These are phyloP conservation scores for Peribolospora kevripleyi DNA, from an alignment of 768 basidiomycete species.

Conservation along the genomic window DNA sequence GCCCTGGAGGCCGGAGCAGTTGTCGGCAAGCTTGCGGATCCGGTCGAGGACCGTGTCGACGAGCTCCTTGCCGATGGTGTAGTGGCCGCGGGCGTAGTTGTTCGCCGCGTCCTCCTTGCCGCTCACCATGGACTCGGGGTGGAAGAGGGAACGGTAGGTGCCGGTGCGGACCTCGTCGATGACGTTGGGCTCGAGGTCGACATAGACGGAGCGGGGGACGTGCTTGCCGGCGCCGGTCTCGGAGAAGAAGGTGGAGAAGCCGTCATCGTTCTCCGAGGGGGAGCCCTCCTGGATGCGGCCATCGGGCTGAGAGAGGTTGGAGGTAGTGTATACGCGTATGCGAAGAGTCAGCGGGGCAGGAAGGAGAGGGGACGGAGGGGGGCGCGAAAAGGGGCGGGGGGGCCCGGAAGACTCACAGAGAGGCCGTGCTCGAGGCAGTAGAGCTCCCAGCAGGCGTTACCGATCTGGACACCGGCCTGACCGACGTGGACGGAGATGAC, in stretches of 20 bases:
- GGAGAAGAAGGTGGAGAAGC: conserved; percentile 98
- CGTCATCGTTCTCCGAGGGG: conserved; percentile 50
- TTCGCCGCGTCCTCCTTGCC: conserved; percentile 99
- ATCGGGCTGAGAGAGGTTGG: conserved; percentile 42
- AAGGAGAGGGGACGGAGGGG: not conserved
- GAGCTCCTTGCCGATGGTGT: conserved; percentile 94
- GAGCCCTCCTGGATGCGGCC: conserved; percentile 46
- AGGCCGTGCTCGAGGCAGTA: conserved; percentile 98
- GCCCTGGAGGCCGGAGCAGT: conserved; percentile 92
- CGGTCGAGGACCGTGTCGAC: conserved; percentile 95
- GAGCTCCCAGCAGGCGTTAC: conserved; percentile 41
- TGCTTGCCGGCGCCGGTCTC: conserved; percentile 81
- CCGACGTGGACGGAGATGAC: conserved; percentile 44
- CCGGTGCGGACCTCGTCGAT: conserved; percentile 94
- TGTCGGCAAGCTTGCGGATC: conserved; percentile 85
- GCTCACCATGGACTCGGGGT: conserved; percentile 86
- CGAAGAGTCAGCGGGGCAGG: conserved; percentile 12
- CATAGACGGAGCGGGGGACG: conserved; percentile 88
- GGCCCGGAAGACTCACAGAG: conserved; percentile 36
- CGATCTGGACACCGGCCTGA: conserved; percentile 87
- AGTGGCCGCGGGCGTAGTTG: conserved; percentile 82
- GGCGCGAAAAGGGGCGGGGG: no score
- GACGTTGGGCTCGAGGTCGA: conserved; percentile 90
- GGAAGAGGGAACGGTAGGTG: conserved; percentile 88
- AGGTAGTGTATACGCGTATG: conserved; percentile 7